Conservation (phyloP, 179 eudicot species). For the Spergularia azorica region DNA sequence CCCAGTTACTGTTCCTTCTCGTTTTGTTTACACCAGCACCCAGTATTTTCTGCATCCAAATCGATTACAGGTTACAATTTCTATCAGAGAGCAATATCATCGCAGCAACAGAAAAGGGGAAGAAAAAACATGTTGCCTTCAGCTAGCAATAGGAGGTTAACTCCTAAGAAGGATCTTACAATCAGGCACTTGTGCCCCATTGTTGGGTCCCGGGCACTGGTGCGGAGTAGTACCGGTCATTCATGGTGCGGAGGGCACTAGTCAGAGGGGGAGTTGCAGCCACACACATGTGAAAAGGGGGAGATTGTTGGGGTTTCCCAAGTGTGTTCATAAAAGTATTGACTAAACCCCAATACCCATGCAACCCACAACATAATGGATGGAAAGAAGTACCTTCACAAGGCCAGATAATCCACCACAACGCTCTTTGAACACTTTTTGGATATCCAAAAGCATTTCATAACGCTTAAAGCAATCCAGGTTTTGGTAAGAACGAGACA, state of each 20-base stretch:
- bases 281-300: too few species aligned
- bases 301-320: too few species aligned
- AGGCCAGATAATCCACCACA: constrained; percentile 90
- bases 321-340: too few species aligned
- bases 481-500: constrained; percentile 67
- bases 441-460: constrained; percentile 93
- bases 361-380: not conserved
- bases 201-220: too few species aligned
- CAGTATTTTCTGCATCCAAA: constrained; percentile 63
- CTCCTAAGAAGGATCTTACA: not conserved
- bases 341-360: not conserved
- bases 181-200: too few species aligned
- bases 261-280: too few species aligned
- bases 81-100: constrained; percentile 7
- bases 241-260: too few species aligned
- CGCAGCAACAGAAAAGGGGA: not conserved
- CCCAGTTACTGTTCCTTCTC: constrained; percentile 97
- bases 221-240: too few species aligned
- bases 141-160: too few species aligned
- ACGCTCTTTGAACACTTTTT: constrained; percentile 83
- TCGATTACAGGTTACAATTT: not conserved
- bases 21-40: constrained; percentile 93
- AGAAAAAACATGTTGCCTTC: too few species aligned
- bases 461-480: constrained; percentile 79
- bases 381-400: constrained; percentile 56